Conservation (phyloP, 495 filamentous ascomycete genomes). For the Cercophora newfieldiana region DNA sequence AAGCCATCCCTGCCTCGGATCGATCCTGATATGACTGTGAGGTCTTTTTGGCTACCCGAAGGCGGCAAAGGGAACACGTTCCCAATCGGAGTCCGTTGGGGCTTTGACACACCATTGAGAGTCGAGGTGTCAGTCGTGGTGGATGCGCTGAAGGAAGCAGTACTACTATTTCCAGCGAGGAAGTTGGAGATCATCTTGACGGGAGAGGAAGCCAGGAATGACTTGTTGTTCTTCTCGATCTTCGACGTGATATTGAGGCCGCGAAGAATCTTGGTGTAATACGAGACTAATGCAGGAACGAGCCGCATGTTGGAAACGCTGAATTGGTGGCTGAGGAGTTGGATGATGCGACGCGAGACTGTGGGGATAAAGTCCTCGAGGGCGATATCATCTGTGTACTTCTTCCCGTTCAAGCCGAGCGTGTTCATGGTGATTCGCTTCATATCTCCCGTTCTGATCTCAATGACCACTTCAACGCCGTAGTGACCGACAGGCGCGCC, state of each 20-base stretch:
- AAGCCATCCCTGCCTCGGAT: slow-evolving; percentile 52
- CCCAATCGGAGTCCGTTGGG: slow-evolving; percentile 40
- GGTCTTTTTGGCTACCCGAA: slow-evolving; percentile 43
- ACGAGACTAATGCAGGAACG: slow-evolving; percentile 61
- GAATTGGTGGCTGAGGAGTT: slow-evolving; percentile 68
- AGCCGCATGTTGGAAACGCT: slow-evolving; percentile 66
- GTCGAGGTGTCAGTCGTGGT: slow-evolving; percentile 20
- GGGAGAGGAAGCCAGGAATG: slow-evolving; percentile 75
- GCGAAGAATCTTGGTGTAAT: slow-evolving; percentile 72
- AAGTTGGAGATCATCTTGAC: slow-evolving; percentile 89
- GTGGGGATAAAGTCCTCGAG: slow-evolving; percentile 66
- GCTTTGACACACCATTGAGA: slow-evolving; percentile 29
- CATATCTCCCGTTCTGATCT: slow-evolving; percentile 47
- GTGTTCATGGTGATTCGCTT: slow-evolving; percentile 53
- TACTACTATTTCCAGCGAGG: slow-evolving; percentile 54
- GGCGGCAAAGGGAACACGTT: slow-evolving; percentile 36
- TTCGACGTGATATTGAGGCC: slow-evolving; percentile 64
- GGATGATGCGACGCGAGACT: slow-evolving; percentile 54
- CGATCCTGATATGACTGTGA: slow-evolving; percentile 45
- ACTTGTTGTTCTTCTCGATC: slow-evolving; percentile 56
- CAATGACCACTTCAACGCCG: slow-evolving; percentile 65
- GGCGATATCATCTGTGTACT: slow-evolving; percentile 67
- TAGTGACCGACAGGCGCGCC: slow-evolving; percentile 63
- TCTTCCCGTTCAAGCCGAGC: slow-evolving; percentile 61
- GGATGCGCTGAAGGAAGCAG: slow-evolving; percentile 21